A percentile compares a stretch with the other conserved stretches of the same genome.
Evolutionary conservation across 495 filamentous ascomycete genomes (phyloP).

Genomic region (Aspergillus coremiiformis): DNA sequence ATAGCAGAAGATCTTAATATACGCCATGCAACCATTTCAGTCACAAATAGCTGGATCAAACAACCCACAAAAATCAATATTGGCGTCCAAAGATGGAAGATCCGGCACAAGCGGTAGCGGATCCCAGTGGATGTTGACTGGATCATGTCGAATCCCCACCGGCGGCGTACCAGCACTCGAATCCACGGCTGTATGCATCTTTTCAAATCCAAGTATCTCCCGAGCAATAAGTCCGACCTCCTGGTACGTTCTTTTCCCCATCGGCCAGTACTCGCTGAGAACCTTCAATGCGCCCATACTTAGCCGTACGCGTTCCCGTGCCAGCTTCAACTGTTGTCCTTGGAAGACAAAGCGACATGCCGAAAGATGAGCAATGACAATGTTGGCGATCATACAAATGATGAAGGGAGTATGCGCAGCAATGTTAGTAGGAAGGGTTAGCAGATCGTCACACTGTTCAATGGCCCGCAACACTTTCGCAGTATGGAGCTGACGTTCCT

Average conservation of each 20-base stretch:
- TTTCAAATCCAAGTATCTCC: constrained; percentile 13
- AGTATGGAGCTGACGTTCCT: constrained; percentile 16
- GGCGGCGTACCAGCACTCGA: background rate
- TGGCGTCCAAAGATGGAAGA: background rate
- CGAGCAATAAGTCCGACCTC: constrained; percentile 17
- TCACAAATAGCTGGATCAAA: constrained; percentile 6
- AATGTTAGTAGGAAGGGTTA: constrained; percentile 17
- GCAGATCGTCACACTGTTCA: constrained; percentile 11
- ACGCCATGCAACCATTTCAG: background rate
- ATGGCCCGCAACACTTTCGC: constrained; percentile 13
- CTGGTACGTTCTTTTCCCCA: constrained; percentile 14
- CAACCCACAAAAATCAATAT: constrained; percentile 13
- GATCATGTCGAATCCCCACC: background rate
- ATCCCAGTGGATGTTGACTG: background rate
- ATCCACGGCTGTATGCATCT: background rate
- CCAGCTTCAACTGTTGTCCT: constrained; percentile 3
- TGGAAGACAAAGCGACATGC: constrained; percentile 15
- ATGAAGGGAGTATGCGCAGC: constrained; percentile 15
- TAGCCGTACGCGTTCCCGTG: constrained; percentile 15
- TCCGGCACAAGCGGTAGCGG: background rate
- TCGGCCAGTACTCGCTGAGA: constrained; percentile 13
- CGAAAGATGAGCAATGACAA: constrained; percentile 15
- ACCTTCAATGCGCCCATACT: constrained; percentile 18
- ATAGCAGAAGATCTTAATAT: too few species aligned
- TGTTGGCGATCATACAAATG: constrained; percentile 22